Evolutionary conservation across 768 basidiomycete genomes (phyloP), one percentile per base, ranked within the genome.

Genomic region (Kwoniella dejecticola): DNA sequence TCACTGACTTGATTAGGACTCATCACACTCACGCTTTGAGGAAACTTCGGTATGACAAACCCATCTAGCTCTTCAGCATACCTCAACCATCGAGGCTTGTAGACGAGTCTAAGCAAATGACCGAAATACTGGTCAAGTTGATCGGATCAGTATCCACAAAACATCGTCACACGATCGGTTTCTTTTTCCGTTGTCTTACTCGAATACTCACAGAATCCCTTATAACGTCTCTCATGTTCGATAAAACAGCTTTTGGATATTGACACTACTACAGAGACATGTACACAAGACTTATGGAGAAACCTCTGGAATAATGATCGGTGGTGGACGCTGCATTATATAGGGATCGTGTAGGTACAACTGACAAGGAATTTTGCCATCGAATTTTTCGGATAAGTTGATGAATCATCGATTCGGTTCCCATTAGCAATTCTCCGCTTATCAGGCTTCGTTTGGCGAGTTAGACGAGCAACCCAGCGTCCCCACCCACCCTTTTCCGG

Each of bases 41-140:
- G 66, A 30, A 60, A 52, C n/a, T 46, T 44, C 0, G 67, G 70
- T n/a, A 69, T 15, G 19, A 60, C 57, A 36, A 71, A 71, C 3
- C 44, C 59, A 17, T 50, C 31, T 19, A 27, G 19, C 38, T 68
- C 67, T 23, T 71, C 70, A 2, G 52, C 30, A 33, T 64, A 67
- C 23, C 46, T 46, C n/a, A 71, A 42, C 10, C 60, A 38, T 21
- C 54, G 54, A 40, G 64, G 55, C 21, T 60, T 63, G 8, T 66
- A 57, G 2, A 56, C 52, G 4, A 36, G 21, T 33, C 60, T 49
- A 12, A 63, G 31, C 49, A 71, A 38, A 26, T 68, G 60, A 13
- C 69, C 69, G 30, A 61, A 38, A 46, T 64, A 70, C 64, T 70
- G 24, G 52, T 46, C 27, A 45, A 52, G 17, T 31, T 31, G 46